phyloP scores from a whole-genome alignment of 805 yeast species.

The Metschnikowia gruessii region DNA sequence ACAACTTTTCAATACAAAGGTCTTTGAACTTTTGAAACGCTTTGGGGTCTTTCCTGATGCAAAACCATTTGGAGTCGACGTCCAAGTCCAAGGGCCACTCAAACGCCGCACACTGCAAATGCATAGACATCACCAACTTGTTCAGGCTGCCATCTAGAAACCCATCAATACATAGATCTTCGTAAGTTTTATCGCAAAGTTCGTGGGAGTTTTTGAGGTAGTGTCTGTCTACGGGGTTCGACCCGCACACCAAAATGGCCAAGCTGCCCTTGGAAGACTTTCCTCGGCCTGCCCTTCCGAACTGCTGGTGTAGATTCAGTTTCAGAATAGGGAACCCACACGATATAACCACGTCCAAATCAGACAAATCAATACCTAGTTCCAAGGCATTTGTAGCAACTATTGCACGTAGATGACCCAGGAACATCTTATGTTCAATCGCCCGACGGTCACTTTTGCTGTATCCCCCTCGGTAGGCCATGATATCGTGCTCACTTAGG shows the following conservation, averaged over 20 bases:
- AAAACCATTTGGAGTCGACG: constrained; percentile 58
- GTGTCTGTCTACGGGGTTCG: constrained; percentile 82
- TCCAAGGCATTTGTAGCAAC: constrained; percentile 95
- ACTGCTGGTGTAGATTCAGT: constrained; percentile 88
- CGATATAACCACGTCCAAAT: constrained; percentile 83
- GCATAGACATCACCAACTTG: constrained; percentile 63
- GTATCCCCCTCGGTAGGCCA: constrained; percentile 96
- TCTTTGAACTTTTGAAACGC: constrained; percentile 21
- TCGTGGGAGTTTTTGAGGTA: constrained; percentile 69
- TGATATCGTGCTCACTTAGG: constrained; percentile 54
- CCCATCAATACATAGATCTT: constrained; percentile 41
- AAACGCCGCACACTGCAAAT: constrained; percentile 91
- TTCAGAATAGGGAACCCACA: constrained; percentile 91
- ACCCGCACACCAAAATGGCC: constrained; percentile 79
- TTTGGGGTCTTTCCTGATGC: constrained; percentile 26
- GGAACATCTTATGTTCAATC: constrained; percentile 88
- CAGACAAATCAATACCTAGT: constrained; percentile 92
- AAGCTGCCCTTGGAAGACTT: constrained; percentile 65
- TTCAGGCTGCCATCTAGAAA: constrained; percentile 33
- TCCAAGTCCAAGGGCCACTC: constrained; percentile 64
- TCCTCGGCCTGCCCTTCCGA: constrained; percentile 96
- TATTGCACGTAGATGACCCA: constrained; percentile 79
- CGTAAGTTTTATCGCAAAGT: constrained; percentile 44
- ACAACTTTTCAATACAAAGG: constrained; percentile 39
- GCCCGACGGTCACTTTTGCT: constrained; percentile 79